Evolutionary conservation across 2,329 filamentous ascomycete species (phyloP).

Genomic region (Grosmannia penicillata): DNA sequence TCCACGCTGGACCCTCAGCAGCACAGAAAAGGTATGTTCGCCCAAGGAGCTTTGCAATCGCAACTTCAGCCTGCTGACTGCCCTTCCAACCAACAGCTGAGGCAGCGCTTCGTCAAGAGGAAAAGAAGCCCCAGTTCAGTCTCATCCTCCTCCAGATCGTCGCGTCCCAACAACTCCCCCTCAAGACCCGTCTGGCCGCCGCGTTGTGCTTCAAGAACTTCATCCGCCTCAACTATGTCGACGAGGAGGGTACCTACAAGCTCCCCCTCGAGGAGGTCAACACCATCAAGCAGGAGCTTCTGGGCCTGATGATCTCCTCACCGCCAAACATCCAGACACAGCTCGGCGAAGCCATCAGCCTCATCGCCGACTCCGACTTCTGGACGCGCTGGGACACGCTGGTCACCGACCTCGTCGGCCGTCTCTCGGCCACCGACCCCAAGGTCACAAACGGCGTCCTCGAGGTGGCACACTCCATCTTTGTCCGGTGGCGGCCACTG

Average conservation of each 20-base stretch:
- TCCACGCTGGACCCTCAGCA: slow-evolving; percentile 78
- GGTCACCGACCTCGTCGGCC: slow-evolving; percentile 65
- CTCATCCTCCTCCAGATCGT: slow-evolving; percentile 82
- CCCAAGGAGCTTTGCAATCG: background rate
- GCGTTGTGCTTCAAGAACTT: slow-evolving; percentile 98
- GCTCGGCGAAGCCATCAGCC: slow-evolving; percentile 88
- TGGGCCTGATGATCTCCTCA: slow-evolving; percentile 90
- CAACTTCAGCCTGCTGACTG: background rate
- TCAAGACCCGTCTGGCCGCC: slow-evolving; percentile 71
- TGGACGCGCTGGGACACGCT: slow-evolving; percentile 95
- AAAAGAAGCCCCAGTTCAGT: slow-evolving; percentile 76
- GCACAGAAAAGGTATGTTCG: slow-evolving; percentile 73
- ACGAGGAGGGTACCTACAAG: slow-evolving; percentile 90
- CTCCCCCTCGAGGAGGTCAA: slow-evolving; percentile 67
- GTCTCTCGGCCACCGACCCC: slow-evolving; percentile 68
- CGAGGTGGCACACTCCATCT: slow-evolving; percentile 96
- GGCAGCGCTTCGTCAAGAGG: slow-evolving; percentile 60
- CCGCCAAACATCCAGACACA: slow-evolving; percentile 81
- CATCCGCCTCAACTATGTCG: slow-evolving; percentile 84
- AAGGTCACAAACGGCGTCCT: slow-evolving; percentile 86
- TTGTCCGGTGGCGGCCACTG: slow-evolving; percentile 86
- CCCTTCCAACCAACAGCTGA: slow-evolving; percentile 46
- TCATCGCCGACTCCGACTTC: slow-evolving; percentile 96
- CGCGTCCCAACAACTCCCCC: slow-evolving; percentile 54
- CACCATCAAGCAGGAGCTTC: slow-evolving; percentile 88